A percentile compares a stretch with the other conserved stretches of the same genome.
Conservation (phyloP, 2,329 filamentous ascomycete genomes). For the Botrytis galanthina region DNA sequence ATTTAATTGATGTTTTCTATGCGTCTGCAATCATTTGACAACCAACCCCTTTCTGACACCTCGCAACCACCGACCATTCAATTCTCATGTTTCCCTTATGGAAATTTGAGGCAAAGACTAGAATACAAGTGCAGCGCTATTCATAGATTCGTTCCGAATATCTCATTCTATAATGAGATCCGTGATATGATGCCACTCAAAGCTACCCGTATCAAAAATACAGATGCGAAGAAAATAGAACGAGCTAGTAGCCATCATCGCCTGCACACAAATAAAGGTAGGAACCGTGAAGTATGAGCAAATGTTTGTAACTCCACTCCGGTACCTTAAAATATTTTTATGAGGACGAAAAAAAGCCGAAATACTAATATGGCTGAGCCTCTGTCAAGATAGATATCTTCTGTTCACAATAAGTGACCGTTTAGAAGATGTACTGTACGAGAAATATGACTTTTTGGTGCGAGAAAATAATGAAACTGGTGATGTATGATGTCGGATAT, state of each 20-base stretch:
- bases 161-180: constrained; percentile 15
- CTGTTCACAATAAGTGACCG: constrained; percentile 34
- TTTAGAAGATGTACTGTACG: constrained; percentile 39
- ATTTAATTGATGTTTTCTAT: constrained; percentile 19
- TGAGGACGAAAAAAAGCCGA: constrained; percentile 30
- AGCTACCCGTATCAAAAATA: constrained; percentile 34
- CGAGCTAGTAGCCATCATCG: constrained; percentile 37
- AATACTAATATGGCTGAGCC: constrained; percentile 27
- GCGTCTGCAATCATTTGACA: constrained; percentile 6
- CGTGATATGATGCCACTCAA: constrained; percentile 35
- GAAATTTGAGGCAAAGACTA: constrained; percentile 30
- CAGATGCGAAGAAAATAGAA: constrained; percentile 37
- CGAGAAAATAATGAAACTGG: constrained; percentile 29
- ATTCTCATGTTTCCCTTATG: constrained; percentile 28
- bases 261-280: constrained; percentile 25
- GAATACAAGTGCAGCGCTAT: constrained; percentile 40
- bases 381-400: constrained; percentile 30
- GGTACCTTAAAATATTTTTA: constrained; percentile 26
- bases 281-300: constrained; percentile 37
- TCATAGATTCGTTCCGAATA: constrained; percentile 21
- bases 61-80: constrained; percentile 31
- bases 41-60: not conserved
- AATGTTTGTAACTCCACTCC: constrained; percentile 36
- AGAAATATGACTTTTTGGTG: constrained; percentile 36
- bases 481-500: constrained; percentile 9